These are phyloP conservation scores for Piedraia hortae DNA, from an alignment of 2,329 filamentous ascomycete species.

Conservation along the genomic window DNA sequence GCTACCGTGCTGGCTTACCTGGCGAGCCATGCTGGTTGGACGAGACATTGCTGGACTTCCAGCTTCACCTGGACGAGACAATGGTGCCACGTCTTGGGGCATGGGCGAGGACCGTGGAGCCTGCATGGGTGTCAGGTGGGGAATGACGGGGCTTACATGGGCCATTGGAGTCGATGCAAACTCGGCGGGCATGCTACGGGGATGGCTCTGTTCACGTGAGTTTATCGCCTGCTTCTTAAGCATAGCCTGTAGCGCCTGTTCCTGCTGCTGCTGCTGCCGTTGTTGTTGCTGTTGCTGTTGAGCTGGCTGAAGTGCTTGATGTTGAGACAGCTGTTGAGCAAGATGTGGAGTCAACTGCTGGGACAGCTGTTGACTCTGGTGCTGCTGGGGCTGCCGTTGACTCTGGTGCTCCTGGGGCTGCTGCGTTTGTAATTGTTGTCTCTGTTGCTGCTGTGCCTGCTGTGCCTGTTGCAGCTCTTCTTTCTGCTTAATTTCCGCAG, in stretches of 20 bases:
- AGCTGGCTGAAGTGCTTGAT: slow-evolving; percentile 4
- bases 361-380: slow-evolving; percentile 4
- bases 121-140: too few relatives aligned
- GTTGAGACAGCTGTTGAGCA: slow-evolving; percentile 3
- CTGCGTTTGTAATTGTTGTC: too few relatives aligned
- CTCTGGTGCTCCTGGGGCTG: slow-evolving; percentile 4
- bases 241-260: slow-evolving; percentile 5
- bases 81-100: too few relatives aligned
- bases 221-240: slow-evolving; percentile 5
- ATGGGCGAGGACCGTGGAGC: too few relatives aligned
- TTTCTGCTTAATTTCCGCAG: slow-evolving; percentile 19
- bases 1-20: slow-evolving; percentile 14
- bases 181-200: slow-evolving; percentile 2
- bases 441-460: slow-evolving; percentile 7
- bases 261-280: slow-evolving; percentile 7
- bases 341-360: slow-evolving; percentile 3
- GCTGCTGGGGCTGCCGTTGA: slow-evolving; percentile 4
- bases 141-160: slow-evolving; percentile 2
- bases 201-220: slow-evolving; percentile 4
- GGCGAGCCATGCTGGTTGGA: slow-evolving; percentile 13
- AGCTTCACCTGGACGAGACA: too few relatives aligned
- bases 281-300: slow-evolving; percentile 3
- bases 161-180: slow-evolving; percentile 3
- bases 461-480: slow-evolving; percentile 17
- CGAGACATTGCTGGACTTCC: too few relatives aligned